phyloP scores from a whole-genome alignment of 441 rosid species.

The Populus hybrid region DNA sequence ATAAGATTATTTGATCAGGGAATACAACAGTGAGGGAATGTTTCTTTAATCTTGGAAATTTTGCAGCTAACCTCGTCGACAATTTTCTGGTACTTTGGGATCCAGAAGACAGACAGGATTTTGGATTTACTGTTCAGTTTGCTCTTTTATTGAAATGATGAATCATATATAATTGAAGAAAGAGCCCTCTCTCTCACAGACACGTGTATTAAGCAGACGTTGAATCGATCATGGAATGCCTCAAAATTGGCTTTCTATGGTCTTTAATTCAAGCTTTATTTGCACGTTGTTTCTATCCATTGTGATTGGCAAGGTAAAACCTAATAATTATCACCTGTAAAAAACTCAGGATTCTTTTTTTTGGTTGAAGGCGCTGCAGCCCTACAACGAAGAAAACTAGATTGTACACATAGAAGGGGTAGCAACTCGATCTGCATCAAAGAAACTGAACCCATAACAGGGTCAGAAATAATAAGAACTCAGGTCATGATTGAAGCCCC shows the following conservation, averaged over 20 bases:
- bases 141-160: slow-evolving; percentile 9
- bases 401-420: not conserved
- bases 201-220: not conserved
- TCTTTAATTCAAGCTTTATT: not conserved
- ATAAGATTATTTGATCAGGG: not conserved
- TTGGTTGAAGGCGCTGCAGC: not conserved
- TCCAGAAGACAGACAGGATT: slow-evolving; percentile 21
- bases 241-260: not conserved
- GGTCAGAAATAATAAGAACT: too few relatives aligned
- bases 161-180: slow-evolving; percentile 3
- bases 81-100: slow-evolving; percentile 12
- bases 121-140: slow-evolving; percentile 20
- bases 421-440: not conserved
- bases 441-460: not conserved
- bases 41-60: slow-evolving; percentile 6
- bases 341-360: not conserved
- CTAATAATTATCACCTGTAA: not conserved
- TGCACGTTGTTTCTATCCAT: not conserved
- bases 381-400: not conserved
- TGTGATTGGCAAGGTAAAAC: not conserved
- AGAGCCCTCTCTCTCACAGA: not conserved
- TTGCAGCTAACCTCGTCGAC: slow-evolving; percentile 16
- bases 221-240: not conserved
- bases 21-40: not conserved
- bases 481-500: not conserved